Evolutionary conservation across 306 rosid genomes (phyloP), one percentile per base, ranked within the genome.

Genomic region (Cicer bijugum): DNA sequence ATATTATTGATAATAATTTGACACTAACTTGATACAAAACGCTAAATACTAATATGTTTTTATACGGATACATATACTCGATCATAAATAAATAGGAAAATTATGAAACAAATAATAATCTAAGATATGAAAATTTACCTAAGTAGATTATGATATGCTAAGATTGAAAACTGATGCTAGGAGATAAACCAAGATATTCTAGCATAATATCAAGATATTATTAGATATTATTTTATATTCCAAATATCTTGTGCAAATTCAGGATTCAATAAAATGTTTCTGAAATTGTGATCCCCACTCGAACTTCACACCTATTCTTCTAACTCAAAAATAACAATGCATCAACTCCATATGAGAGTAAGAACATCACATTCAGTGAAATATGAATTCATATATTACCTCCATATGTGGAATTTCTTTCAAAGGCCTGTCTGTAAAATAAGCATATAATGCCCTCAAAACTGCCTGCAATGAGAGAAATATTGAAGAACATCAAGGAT

Each of bases 331-430:
- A 65, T 60, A 35, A 57, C 57, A 12, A 47, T 78, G 74, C 74
- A 74, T 59, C 69, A 82, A 67, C 42, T 23, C 46, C 57, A 72
- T 33, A 67, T 62, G 12, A 61, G 15, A 59, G 65, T 33, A 61
- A 45, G 75, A 12, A 53, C 46, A 79, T 19, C 46, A 23, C 44
- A 43, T 39, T 48, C 16, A 39, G 9, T 45, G 37, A 80, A 66
- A 80, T 40, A 39, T 55, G 56, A 70, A 74, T 68, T 3, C 56
- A 47, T 45, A 62, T 39, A 55, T 80, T 86, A 94, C 99, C 96
- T 94, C 99, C 11, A 94, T 90, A 78, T 87, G 91, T 12, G 99
- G 92, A 84, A 94, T 78, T 84, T 94, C 99, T 87, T 89, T 91
- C 84, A 94, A 72, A 69, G 99, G 99, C 51, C 96, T 89, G 67